Base-by-base conservation (phyloP, 2,329 filamentous ascomycete species). In the Xylaria sp. region DNA sequence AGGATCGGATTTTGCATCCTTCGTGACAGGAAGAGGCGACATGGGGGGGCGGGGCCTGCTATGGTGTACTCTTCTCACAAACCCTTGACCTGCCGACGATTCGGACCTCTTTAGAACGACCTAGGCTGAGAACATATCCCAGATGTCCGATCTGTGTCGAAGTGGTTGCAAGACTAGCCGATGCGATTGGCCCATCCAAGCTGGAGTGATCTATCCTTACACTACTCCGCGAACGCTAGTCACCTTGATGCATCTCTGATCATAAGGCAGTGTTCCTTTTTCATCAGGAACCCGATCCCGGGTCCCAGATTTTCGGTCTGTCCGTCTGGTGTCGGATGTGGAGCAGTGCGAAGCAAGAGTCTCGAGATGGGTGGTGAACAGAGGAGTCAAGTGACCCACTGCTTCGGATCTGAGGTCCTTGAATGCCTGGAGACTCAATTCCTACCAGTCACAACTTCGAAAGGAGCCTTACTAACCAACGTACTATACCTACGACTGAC, bases 331-430 rank as follows among this genome's bases (percentile, higher is more conserved):
- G 68, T 59, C 54, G 61, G 63, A 63, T 61, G 58, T 59, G 66
- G 56, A 71, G 69, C 18, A 23, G 62, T 15, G n/a, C 50, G 39
- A 46, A 41, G 20, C 20, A 46, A 18, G 41, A 61, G 37, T 48
- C 54, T 52, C 64, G 37, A 50, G 59, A 50, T 60, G 41, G 64
- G 51, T 63, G 60, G 41, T 62, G 57, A 68, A 54, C 50, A 54
- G 44, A 63, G 51, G 37, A 44, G 37, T 65, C 66, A 64, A 62
- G 51, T 65, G 69, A 70, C 66, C 69, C 70, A 70, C 72, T 41
- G 23, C 70, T 73, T 74, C 73, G 73, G 73, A 74, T 74, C 73
- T 73, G 63, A 74, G 73, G 70, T 71, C 72, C 73, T 73, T 61
- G 50, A 56, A 44, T 67, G 66, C 63, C 66, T 62, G 52, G 41